Evolutionary conservation across 116 monocot species (phyloP).

Genomic region (Posidonia oceanica): DNA sequence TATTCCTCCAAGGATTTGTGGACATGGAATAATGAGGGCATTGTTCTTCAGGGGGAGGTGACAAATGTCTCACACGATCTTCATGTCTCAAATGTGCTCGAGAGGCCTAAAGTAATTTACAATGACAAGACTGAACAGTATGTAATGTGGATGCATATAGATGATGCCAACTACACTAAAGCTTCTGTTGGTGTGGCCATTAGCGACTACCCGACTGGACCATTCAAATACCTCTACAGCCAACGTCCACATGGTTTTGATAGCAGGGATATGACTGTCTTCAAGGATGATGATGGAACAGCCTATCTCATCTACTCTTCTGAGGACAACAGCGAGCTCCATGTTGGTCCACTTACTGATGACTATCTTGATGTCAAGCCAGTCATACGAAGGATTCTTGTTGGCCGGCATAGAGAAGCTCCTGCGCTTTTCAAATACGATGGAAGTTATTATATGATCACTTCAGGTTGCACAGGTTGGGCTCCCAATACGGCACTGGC

Average conservation of each 20-base stretch:
- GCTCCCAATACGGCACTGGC: constrained; percentile 75
- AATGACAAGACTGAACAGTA: constrained; percentile 47
- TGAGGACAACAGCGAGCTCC: constrained; percentile 67
- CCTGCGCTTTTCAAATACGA: constrained; percentile 75
- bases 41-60: constrained; percentile 55
- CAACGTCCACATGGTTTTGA: constrained; percentile 69
- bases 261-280: constrained; percentile 88
- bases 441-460: constrained; percentile 90
- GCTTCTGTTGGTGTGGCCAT: constrained; percentile 79
- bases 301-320: constrained; percentile 87
- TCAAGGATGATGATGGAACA: constrained; percentile 74
- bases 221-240: constrained; percentile 72
- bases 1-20: constrained; percentile 90
- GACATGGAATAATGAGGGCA: constrained; percentile 82
- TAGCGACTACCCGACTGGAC: constrained; percentile 53
- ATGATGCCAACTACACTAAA: constrained; percentile 82
- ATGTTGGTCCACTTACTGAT: constrained; percentile 57
- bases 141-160: constrained; percentile 98
- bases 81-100: constrained; percentile 66
- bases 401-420: constrained; percentile 75
- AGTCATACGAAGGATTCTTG: constrained; percentile 42
- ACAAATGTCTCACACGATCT: constrained; percentile 64
- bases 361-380: constrained; percentile 64
- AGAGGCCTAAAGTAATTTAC: constrained; percentile 85
- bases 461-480: constrained; percentile 88